These are phyloP conservation scores for Vachellia pachyceras DNA, from an alignment of 306 rosid genomes.

Conservation along the genomic window DNA sequence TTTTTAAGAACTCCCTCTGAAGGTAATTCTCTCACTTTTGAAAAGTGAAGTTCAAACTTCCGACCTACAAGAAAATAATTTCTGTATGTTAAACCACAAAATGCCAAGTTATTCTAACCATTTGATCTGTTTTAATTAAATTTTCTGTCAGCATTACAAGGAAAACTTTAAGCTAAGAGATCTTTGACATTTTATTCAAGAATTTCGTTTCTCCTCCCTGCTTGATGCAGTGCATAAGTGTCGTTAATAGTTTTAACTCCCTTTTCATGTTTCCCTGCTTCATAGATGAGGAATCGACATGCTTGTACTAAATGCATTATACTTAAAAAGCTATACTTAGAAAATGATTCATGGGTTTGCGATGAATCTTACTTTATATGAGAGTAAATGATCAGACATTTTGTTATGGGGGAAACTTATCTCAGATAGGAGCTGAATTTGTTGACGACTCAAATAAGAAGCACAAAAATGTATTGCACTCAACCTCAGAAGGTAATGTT, in stretches of 20 bases:
- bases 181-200: not conserved
- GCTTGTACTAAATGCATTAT: not conserved
- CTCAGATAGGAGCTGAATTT: conserved; percentile 25
- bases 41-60: not conserved
- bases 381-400: not conserved
- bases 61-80: not conserved
- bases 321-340: not conserved
- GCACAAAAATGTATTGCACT: conserved; percentile 21
- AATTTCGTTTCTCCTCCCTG: not conserved
- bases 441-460: conserved; percentile 33
- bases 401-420: conserved; percentile 38
- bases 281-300: not conserved
- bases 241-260: not conserved
- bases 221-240: not conserved
- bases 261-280: not conserved
- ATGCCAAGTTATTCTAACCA: not conserved
- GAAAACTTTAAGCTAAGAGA: not conserved
- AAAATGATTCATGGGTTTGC: conserved; percentile 11
- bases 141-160: not conserved
- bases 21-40: not conserved
- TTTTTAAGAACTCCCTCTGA: not conserved
- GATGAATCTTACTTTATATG: not conserved
- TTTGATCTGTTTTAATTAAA: not conserved
- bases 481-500: conserved; percentile 40
- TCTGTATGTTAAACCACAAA: not conserved